Conservation (phyloP, 352 stramenopile genomes). For the Phytophthora litchii region DNA sequence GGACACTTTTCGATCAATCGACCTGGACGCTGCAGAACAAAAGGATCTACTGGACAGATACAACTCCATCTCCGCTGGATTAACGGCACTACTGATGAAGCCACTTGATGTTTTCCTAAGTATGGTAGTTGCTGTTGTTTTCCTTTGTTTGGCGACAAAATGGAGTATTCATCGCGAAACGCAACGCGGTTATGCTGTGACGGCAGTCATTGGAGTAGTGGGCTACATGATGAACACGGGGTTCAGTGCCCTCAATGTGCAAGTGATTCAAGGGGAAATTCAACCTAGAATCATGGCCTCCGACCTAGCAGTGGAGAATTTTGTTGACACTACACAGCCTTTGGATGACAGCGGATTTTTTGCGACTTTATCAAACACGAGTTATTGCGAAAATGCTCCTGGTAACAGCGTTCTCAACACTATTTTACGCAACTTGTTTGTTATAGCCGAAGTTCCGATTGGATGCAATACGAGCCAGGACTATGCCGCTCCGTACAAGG, state of each 20-base stretch:
- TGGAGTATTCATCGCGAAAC: conserved; percentile 4
- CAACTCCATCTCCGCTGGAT: conserved; percentile 7
- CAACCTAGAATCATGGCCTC: neutral
- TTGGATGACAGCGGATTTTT: conserved; percentile 3
- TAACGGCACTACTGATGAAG: conserved; percentile 17
- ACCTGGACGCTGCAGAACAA: conserved; percentile 6
- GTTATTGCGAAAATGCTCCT: conserved; percentile 3
- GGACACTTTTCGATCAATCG: conserved; percentile 4
- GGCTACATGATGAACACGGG: conserved; percentile 23
- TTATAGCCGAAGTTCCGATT: neutral
- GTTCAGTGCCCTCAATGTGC: conserved; percentile 20
- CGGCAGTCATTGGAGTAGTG: conserved; percentile 7
- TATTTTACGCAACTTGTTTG: conserved; percentile 8
- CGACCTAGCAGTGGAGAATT: conserved; percentile 7
- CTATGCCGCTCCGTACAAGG: neutral
- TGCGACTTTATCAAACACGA: conserved; percentile 4
- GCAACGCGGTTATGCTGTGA: neutral
- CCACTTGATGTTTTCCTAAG: conserved; percentile 12
- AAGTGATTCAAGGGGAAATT: conserved; percentile 7
- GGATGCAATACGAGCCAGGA: neutral
- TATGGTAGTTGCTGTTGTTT: conserved; percentile 12
- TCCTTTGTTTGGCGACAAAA: conserved; percentile 6
- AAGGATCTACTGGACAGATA: conserved; percentile 19
- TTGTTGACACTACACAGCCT: conserved; percentile 1
- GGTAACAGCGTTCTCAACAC: conserved; percentile 11